Evolutionary conservation across 1,284 basidiomycete genomes (phyloP), one percentile per base, ranked within the genome.

Genomic region (Lentinula novae-zelandiae): DNA sequence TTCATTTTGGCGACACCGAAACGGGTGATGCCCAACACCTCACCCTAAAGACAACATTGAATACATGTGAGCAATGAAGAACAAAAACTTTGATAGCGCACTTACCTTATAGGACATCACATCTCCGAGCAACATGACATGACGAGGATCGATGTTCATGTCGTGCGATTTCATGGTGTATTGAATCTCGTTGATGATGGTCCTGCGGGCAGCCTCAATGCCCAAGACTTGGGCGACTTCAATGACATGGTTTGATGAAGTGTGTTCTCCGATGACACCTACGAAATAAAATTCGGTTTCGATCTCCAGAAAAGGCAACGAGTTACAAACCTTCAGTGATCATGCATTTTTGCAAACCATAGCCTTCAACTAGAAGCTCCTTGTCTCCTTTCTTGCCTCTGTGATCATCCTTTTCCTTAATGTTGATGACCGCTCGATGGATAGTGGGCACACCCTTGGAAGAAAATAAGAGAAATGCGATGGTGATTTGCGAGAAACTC

Each of bases 1-100:
- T 99, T 99, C 95, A 99, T 99, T 78, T 99, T 99, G 27, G 96
- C 95, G n/a, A 99, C 96, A 73, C 97, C 97, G 76, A 99, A 99
- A 22, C 97, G 91, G 8, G 97, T 99, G 74, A 99, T 99, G 60
- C 97, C 97, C 59, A 99, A 79, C 5, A 99, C 95, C 74, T 99
- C 96, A 59, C 97, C 97, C 92, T 94, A 65, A 15, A 51, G 20
- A 49, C 39, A 51, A 15, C 53, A 62, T 40, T 17, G 10, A 55
- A 20, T 60, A 39, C 51, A 58, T n/a, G 33, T 22, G 3, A 46
- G 52, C 8, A n/a, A 27, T 1, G 15, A 49, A 15, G 53, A 53
- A 44, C 34, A 8, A 48, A 40, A 62, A 31, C 58, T 40, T 1
- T 53, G 20, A 8, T n/a, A 51, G 33, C 48, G 27, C 33, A 60